A percentile compares a stretch with the other conserved stretches of the same genome.
These are phyloP conservation scores for Epithemia pelagica DNA, from an alignment of 108 stramenopile species.

Conservation along the genomic window DNA sequence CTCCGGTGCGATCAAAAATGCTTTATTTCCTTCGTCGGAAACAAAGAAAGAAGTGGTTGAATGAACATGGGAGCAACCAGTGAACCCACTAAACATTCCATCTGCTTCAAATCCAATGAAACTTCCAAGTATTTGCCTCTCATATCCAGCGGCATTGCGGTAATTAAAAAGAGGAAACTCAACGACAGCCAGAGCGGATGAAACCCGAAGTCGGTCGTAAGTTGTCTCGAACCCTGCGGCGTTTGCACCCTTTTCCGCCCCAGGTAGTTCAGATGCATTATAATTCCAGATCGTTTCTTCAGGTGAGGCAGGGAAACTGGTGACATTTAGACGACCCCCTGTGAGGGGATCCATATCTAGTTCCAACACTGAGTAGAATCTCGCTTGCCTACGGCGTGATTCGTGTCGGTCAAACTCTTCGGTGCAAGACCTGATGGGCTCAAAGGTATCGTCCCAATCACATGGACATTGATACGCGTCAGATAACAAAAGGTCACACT, in stretches of 20 bases:
- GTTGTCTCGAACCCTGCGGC: constrained; percentile 37
- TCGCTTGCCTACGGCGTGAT: constrained; percentile 26
- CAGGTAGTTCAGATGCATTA: constrained; percentile 24
- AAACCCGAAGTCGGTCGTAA: constrained; percentile 40
- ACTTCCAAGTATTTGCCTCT: constrained; percentile 1
- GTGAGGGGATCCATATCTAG: constrained; percentile 25
- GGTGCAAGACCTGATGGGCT: neutral
- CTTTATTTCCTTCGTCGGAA: constrained; percentile 36
- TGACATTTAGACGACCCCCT: constrained; percentile 21
- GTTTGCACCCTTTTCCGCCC: constrained; percentile 15
- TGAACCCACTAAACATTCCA: constrained; percentile 34
- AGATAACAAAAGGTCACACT: neutral
- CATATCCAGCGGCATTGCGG: neutral
- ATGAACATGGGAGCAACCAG: constrained; percentile 30
- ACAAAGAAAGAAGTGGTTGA: constrained; percentile 18
- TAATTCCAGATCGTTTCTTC: constrained; percentile 41
- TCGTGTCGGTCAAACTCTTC: neutral
- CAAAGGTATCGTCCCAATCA: neutral
- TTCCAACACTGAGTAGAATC: constrained; percentile 20
- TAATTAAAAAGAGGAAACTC: constrained; percentile 48
- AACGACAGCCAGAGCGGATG: constrained; percentile 30
- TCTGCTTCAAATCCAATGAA: constrained; percentile 38
- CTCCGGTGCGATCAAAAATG: constrained; percentile 24
- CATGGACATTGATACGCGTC: neutral
- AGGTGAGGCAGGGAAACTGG: constrained; percentile 27